These are phyloP conservation scores for Dispira simplex DNA, from an alignment of 192 early-diverging fungal genomes.

Conservation along the genomic window DNA sequence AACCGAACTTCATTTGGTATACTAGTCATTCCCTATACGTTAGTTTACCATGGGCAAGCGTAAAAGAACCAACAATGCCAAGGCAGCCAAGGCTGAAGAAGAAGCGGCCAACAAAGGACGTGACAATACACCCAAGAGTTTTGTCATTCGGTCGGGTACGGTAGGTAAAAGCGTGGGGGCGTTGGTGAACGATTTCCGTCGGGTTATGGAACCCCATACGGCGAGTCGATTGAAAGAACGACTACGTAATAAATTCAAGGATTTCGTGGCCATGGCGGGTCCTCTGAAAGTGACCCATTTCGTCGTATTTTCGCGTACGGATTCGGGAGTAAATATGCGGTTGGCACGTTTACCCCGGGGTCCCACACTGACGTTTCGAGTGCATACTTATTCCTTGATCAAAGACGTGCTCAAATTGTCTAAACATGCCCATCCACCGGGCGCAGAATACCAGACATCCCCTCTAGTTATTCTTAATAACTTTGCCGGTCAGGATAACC, in stretches of 20 bases:
- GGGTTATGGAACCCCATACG: constrained; percentile 91
- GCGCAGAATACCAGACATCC: constrained; percentile 55
- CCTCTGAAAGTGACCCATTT: constrained; percentile 80
- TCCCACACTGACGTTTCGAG: constrained; percentile 80
- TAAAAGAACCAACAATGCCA: constrained; percentile 13
- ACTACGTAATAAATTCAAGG: constrained; percentile 78
- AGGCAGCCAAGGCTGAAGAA: constrained; percentile 28
- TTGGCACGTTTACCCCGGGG: constrained; percentile 80
- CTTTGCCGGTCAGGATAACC: constrained; percentile 29
- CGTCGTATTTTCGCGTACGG: constrained; percentile 74
- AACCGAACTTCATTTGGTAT: too few species aligned
- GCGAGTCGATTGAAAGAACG: constrained; percentile 75
- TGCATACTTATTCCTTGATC: constrained; percentile 62
- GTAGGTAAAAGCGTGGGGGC: constrained; percentile 62
- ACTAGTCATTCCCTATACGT: background rate
- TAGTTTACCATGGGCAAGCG: background rate
- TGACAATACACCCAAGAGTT: constrained; percentile 54
- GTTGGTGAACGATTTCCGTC: constrained; percentile 71
- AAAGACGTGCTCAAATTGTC: constrained; percentile 73
- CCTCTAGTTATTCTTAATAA: constrained; percentile 54
- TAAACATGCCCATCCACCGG: constrained; percentile 57
- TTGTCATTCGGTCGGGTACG: constrained; percentile 82
- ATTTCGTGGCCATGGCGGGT: constrained; percentile 78
- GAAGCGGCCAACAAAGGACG: constrained; percentile 24
- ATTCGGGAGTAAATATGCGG: constrained; percentile 66